Base-by-base conservation (phyloP, 2,329 filamentous ascomycete species). In the Scytalidium lignicola region DNA sequence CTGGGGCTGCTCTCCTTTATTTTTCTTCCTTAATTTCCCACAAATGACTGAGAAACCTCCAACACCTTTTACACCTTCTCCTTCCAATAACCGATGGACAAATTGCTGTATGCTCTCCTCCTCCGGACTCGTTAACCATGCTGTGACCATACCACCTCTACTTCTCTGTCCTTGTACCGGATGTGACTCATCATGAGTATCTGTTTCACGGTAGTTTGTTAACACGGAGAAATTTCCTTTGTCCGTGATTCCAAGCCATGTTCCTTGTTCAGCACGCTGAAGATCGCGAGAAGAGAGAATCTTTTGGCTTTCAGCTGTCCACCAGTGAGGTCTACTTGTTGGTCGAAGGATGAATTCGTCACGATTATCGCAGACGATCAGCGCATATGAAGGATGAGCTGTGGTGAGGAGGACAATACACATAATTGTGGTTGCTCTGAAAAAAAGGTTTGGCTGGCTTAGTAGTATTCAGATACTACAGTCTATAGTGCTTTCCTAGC, bases 331-430 rank as follows among this genome's bases (percentile, higher is more conserved):
- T 51, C 78, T 72, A 46, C 77, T 82, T 2, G 82, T 85, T 3
- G 82, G 82, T 22, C 82, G 74, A 13, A 83, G 72, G 54, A 85
- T 79, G 67, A 79, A 85, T 64, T 85, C 86, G 71, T 92, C 88
- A 58, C 88, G 80, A 66, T 92, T 92, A 69, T 90, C 82, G 63
- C 90, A 73, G 52, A 88, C 70, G 58, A 92, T 86, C 52, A 91
- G 74, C 21, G 85, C 77, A 67, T 91, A 91, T 56, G 78, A 73
- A 9, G 88, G 87, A 63, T 91, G 87, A 42, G 84, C 77, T 17
- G 86, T 91, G 21, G 86, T 88, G 51, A 89, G 72, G 42, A 91
- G 73, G 44, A 82, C 83, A 69, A 91, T 90, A 65, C 88, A 91
- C 87, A 91, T 91, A 49, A 44, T 66, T 53, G 46, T 54, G 48